phyloP scores from a whole-genome alignment of 768 basidiomycete species.

The Tricholoma furcatifolium region DNA sequence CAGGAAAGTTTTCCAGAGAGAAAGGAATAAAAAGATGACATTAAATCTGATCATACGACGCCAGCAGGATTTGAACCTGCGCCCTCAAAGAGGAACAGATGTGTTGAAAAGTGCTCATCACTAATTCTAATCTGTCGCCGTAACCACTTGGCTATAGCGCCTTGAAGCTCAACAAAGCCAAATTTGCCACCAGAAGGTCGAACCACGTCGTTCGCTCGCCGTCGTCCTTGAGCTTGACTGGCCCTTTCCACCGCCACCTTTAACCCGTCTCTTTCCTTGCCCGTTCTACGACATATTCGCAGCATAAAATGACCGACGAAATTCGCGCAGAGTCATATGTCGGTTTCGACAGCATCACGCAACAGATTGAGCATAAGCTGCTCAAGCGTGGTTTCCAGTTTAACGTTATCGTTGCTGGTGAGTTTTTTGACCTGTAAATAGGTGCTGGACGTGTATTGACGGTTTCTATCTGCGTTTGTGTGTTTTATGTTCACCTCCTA shows the following conservation, averaged over 20 bases:
- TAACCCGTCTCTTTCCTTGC: neutral
- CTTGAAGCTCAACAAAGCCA: conserved; percentile 18
- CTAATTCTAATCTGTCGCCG: conserved; percentile 25
- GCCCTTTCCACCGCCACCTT: neutral
- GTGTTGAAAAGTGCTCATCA: neutral
- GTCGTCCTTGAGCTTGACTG: conserved; percentile 3
- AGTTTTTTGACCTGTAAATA: conserved; percentile 28
- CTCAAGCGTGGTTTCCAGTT: conserved; percentile 99
- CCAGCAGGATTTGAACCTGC: conserved; percentile 1
- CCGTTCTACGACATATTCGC: neutral
- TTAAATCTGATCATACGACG: neutral
- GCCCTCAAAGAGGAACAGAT: conserved; percentile 1
- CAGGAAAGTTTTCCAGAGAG: neutral
- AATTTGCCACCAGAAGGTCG: conserved; percentile 16
- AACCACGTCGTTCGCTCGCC: conserved; percentile 17
- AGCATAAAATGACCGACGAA: conserved; percentile 48
- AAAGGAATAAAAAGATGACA: neutral
- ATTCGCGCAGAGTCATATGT: conserved; percentile 92
- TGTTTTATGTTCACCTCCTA: neutral
- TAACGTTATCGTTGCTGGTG: conserved; percentile 96
- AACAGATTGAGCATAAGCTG: conserved; percentile 98
- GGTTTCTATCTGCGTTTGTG: neutral
- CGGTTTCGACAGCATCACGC: conserved; percentile 96
- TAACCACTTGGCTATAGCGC: conserved; percentile 78
- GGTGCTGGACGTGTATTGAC: conserved; percentile 2